Evolutionary conservation across 768 basidiomycete species (phyloP), one percentile per base, ranked within the genome.

Genomic region (Mycena polygramma): DNA sequence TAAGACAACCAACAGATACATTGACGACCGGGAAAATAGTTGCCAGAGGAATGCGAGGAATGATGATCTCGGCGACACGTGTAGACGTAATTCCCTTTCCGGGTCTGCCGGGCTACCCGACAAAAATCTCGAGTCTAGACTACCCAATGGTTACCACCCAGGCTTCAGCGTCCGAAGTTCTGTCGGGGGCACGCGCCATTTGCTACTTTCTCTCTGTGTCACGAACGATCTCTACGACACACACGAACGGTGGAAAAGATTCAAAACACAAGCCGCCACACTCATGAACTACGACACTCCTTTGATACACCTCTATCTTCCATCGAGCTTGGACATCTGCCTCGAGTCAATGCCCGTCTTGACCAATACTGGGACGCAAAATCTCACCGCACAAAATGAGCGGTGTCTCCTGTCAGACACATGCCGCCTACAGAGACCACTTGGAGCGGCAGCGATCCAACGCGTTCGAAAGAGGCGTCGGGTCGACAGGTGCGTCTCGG

Each of bases 231-330:
- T 57, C 10, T 36, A 57, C 55, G 55, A 55, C 30, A 22, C 37
- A 57, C 55, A 48, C 46, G 46, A 48, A 20, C 46, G 20, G 46
- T 48, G 35, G 36, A 55, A 19, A 55, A 20, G 19, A 24, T n/a
- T 35, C 11, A 10, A 2, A 1, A 9, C n/a, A 37, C 3, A 10
- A 39, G 37, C 11, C 10, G 37, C 22, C 13, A 52, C 60, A 36
- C 24, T 61, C 60, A 51, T 63, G 61, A 63, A 52, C 39, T 36
- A 4, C 61, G 37, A 37, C 61, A 52, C 61, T 63, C 61, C 22
- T 63, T 63, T 63, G 19, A 26, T 39, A 39, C 48, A 20, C 45
- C 26, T 30, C 19, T 48, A 52, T 39, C 7, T n/a, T n/a, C 22
- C 36, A 19, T 22, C 20, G 19, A 48, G 36, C 14, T 49, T 26